These are phyloP conservation scores for Teratosphaeria pseudoeucalypti DNA, from an alignment of 2,329 filamentous ascomycete species.

Conservation along the genomic window DNA sequence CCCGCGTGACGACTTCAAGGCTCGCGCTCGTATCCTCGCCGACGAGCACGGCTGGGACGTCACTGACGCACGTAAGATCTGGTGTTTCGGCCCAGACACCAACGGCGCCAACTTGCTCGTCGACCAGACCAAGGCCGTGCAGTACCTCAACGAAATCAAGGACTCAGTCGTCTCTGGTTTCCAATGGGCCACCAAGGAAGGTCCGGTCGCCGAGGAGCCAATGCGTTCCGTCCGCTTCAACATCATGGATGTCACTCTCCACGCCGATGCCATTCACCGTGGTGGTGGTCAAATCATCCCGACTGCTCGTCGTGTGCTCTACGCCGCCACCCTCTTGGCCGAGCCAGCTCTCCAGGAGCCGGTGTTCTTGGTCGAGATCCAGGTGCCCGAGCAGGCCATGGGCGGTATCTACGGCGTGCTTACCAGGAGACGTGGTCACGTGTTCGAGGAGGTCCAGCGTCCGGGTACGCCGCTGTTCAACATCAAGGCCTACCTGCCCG, in stretches of 20 bases:
- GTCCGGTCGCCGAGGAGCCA: constrained; percentile 94
- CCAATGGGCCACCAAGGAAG: constrained; percentile 98
- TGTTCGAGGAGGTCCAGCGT: constrained; percentile 97
- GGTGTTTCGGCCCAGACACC: constrained; percentile 98
- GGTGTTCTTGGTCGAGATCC: constrained; percentile 98
- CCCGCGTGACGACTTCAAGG: constrained; percentile 98
- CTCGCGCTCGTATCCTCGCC: constrained; percentile 86
- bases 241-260: constrained; percentile 97
- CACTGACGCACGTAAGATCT: constrained; percentile 99
- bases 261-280: constrained; percentile 99
- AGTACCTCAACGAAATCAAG: constrained; percentile 99
- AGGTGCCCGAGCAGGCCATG: constrained; percentile 97
- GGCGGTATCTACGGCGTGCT: constrained; percentile 99
- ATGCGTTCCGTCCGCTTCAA: constrained; percentile 97
- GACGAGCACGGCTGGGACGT: constrained; percentile 99
- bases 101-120: constrained; percentile 96
- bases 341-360: constrained; percentile 89
- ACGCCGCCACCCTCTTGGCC: constrained; percentile 82
- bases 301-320: constrained; percentile 93
- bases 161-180: constrained; percentile 99
- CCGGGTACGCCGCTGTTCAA: constrained; percentile 98
- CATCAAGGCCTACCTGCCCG: constrained; percentile 93
- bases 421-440: constrained; percentile 94
- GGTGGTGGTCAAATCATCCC: constrained; percentile 99
- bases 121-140: constrained; percentile 99